Evolutionary conservation across 805 yeast genomes (phyloP).

Genomic region (Sugiyamaella chiloensis): DNA sequence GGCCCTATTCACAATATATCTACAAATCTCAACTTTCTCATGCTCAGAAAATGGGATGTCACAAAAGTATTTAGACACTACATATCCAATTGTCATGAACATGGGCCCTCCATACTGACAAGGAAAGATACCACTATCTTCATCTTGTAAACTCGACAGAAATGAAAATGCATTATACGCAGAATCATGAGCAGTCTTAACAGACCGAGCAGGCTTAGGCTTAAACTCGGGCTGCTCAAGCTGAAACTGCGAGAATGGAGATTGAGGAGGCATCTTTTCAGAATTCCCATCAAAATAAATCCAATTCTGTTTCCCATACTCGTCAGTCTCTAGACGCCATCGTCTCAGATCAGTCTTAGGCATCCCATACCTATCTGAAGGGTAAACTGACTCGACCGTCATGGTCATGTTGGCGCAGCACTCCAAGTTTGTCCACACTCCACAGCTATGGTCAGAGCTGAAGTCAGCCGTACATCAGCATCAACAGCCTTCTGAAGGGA

Average conservation of each 20-base stretch:
- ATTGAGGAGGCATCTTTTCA: slow-evolving; percentile 28
- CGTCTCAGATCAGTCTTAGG: slow-evolving; percentile 62
- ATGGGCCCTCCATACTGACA: slow-evolving; percentile 95
- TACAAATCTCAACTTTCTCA: slow-evolving; percentile 62
- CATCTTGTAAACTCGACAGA: slow-evolving; percentile 66
- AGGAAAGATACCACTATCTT: slow-evolving; percentile 79
- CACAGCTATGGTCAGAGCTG: too few species aligned
- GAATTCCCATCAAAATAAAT: slow-evolving; percentile 47
- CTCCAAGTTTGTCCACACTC: too few species aligned
- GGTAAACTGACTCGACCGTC: slow-evolving; percentile 13
- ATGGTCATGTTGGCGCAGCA: too few species aligned
- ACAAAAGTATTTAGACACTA: slow-evolving; percentile 69
- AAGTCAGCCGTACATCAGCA: too few species aligned
- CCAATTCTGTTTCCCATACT: slow-evolving; percentile 82
- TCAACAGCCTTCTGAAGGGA: too few species aligned
- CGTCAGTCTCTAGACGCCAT: slow-evolving; percentile 74
- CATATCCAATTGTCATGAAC: slow-evolving; percentile 92
- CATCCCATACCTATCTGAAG: slow-evolving; percentile 67
- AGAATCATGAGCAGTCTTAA: slow-evolving; percentile 44
- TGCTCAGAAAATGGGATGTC: slow-evolving; percentile 65
- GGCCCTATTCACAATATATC: slow-evolving; percentile 86
- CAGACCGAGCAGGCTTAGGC: slow-evolving; percentile 18
- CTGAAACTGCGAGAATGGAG: slow-evolving; percentile 31
- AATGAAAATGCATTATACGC: slow-evolving; percentile 74
- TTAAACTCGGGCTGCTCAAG: slow-evolving; percentile 29